Conservation (phyloP, 495 filamentous ascomycete species). For the Aspergillus indologenus region DNA sequence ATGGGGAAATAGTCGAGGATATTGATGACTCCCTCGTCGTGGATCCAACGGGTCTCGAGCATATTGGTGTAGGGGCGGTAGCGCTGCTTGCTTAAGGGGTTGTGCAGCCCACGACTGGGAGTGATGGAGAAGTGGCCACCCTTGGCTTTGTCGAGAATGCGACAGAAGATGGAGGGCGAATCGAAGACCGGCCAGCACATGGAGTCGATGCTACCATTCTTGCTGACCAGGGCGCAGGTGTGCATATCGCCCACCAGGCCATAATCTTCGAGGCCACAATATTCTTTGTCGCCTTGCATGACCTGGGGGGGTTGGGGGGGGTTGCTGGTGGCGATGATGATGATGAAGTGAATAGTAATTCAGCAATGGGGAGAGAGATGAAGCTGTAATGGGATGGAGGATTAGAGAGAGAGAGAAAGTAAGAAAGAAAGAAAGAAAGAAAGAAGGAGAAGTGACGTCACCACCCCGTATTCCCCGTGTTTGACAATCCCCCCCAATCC, state of each 20-base stretch:
- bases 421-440: background rate
- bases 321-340: no score
- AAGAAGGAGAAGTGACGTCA: background rate
- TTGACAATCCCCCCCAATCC: no score
- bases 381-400: no score
- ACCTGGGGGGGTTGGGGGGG: background rate
- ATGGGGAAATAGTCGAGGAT: constrained; percentile 69
- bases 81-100: constrained; percentile 62
- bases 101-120: constrained; percentile 38
- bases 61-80: constrained; percentile 70
- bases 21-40: constrained; percentile 68
- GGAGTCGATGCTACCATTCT: constrained; percentile 67
- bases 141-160: constrained; percentile 66
- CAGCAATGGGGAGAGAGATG: no score
- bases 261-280: constrained; percentile 71
- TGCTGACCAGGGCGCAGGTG: constrained; percentile 69
- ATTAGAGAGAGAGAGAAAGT: background rate
- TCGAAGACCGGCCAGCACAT: constrained; percentile 77
- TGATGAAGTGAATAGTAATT: no score
- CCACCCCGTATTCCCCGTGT: background rate
- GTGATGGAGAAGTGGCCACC: constrained; percentile 66
- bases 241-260: constrained; percentile 75
- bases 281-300: constrained; percentile 25
- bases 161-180: constrained; percentile 64
- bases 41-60: constrained; percentile 67